Percentiles rank a stretch among this genome's conserved stretches.
Evolutionary conservation across 2,329 filamentous ascomycete genomes (phyloP).

Genomic region (Talaromyces sp.): DNA sequence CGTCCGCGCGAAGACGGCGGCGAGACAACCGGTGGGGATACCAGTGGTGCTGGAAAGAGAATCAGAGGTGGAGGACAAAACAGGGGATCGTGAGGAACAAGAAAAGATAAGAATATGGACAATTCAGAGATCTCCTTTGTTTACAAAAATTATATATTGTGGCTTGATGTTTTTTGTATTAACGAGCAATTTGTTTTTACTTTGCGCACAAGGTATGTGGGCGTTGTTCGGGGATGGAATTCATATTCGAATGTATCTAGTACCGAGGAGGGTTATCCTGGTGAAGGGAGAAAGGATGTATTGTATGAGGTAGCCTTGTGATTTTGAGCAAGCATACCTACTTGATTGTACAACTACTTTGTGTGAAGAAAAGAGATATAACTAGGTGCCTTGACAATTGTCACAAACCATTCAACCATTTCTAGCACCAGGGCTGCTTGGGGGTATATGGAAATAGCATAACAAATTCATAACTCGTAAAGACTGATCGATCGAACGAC

Average conservation of each 20-base stretch:
- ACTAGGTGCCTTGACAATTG: too few relatives aligned
- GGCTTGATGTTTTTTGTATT: slow-evolving; percentile 9
- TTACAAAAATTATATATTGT: slow-evolving; percentile 7
- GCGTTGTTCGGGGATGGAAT: slow-evolving; percentile 1
- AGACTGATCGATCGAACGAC: background rate
- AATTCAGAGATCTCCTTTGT: slow-evolving; percentile 16
- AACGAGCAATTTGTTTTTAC: slow-evolving; percentile 1
- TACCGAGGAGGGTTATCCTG: background rate
- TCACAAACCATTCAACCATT: background rate
- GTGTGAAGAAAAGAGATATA: background rate
- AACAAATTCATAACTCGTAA: slow-evolving; percentile 10
- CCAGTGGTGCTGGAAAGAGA: slow-evolving; percentile 37
- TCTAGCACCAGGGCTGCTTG: background rate
- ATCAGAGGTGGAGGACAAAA: slow-evolving; percentile 41
- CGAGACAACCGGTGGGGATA: slow-evolving; percentile 26
- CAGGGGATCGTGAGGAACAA: slow-evolving; percentile 23
- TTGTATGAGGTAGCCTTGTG: background rate
- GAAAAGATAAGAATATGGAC: background rate
- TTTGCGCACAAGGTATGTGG: background rate
- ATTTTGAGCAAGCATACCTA: background rate
- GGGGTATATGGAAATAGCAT: slow-evolving; percentile 13
- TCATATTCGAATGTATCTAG: slow-evolving; percentile 5
- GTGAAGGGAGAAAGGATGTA: background rate
- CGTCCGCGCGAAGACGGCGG: slow-evolving; percentile 50
- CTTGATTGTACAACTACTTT: background rate